These are phyloP conservation scores for Phaeophleospora eucalypticola DNA, from an alignment of 2,329 filamentous ascomycete genomes.

Conservation along the genomic window DNA sequence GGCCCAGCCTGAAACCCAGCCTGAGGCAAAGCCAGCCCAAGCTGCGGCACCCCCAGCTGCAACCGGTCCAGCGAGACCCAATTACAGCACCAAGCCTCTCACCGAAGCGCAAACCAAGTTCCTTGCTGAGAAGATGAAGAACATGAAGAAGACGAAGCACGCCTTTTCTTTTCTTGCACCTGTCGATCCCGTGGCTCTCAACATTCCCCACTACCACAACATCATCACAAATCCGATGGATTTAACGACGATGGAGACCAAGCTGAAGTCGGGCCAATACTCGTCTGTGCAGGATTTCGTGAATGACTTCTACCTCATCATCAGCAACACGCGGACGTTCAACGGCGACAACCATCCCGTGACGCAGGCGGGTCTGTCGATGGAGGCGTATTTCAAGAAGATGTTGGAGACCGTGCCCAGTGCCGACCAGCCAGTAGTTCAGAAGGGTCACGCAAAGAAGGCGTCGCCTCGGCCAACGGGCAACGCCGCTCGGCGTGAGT, in stretches of 20 bases:
- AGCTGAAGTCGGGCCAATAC: constrained; percentile 69
- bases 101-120: constrained; percentile 59
- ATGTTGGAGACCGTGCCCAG: constrained; percentile 58
- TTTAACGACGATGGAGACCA: constrained; percentile 74
- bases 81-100: constrained; percentile 45
- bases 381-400: constrained; percentile 57
- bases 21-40: constrained; percentile 17
- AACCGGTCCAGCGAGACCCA: constrained; percentile 18
- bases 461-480: constrained; percentile 27
- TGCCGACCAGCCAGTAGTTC: constrained; percentile 54
- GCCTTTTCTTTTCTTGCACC: constrained; percentile 72
- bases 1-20: constrained; percentile 1
- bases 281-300: constrained; percentile 66
- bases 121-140: constrained; percentile 62
- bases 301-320: constrained; percentile 70
- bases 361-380: constrained; percentile 61
- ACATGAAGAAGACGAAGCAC: constrained; percentile 81
- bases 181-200: constrained; percentile 71
- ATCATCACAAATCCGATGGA: constrained; percentile 79
- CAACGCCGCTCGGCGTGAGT: constrained; percentile 30
- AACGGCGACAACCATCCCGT: constrained; percentile 77
- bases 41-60: constrained; percentile 7
- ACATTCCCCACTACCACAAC: constrained; percentile 68
- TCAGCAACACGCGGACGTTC: constrained; percentile 74
- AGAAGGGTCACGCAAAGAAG: constrained; percentile 42